Evolutionary conservation across 805 yeast genomes (phyloP).

Genomic region (Candida xyloterini): DNA sequence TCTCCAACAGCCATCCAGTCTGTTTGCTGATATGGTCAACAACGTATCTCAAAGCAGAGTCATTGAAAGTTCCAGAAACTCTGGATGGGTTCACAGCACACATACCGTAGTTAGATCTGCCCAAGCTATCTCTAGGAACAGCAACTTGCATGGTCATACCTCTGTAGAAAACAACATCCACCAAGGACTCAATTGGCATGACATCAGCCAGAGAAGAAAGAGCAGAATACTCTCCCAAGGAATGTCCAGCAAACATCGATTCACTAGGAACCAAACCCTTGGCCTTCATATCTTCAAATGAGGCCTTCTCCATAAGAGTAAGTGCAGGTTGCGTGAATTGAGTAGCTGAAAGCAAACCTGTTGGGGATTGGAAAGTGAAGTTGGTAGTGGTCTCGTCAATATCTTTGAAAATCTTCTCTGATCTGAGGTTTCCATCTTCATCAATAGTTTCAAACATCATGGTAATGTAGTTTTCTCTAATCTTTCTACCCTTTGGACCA

Average conservation of each 20-base stretch:
- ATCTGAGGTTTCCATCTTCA: conserved; percentile 74
- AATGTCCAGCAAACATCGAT: conserved; percentile 97
- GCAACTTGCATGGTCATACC: conserved; percentile 99
- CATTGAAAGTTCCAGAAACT: conserved; percentile 82
- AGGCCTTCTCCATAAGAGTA: conserved; percentile 98
- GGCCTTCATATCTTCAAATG: conserved; percentile 94
- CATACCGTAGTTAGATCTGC: conserved; percentile 99
- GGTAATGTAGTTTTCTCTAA: conserved; percentile 89
- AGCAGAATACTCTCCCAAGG: conserved; percentile 98
- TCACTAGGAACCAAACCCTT: conserved; percentile 94
- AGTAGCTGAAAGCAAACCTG: conserved; percentile 94
- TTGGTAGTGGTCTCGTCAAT: conserved; percentile 79
- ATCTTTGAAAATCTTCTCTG: conserved; percentile 94
- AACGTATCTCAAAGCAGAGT: conserved; percentile 90
- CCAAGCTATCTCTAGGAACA: conserved; percentile 92
- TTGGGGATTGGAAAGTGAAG: conserved; percentile 85
- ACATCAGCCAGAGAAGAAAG: conserved; percentile 96
- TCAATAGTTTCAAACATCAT: conserved; percentile 97
- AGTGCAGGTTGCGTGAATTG: conserved; percentile 99
- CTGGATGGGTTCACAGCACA: conserved; percentile 97
- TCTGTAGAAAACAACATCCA: conserved; percentile 97
- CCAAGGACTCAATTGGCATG: conserved; percentile 96
- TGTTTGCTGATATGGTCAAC: conserved; percentile 80
- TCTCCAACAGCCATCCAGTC: conserved; percentile 94
- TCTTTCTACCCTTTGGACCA: conserved; percentile 94